A percentile compares a stretch with the other conserved stretches of the same genome.
Evolutionary conservation across 2,329 filamentous ascomycete genomes (phyloP).

Genomic region (Epichloe hybrida): DNA sequence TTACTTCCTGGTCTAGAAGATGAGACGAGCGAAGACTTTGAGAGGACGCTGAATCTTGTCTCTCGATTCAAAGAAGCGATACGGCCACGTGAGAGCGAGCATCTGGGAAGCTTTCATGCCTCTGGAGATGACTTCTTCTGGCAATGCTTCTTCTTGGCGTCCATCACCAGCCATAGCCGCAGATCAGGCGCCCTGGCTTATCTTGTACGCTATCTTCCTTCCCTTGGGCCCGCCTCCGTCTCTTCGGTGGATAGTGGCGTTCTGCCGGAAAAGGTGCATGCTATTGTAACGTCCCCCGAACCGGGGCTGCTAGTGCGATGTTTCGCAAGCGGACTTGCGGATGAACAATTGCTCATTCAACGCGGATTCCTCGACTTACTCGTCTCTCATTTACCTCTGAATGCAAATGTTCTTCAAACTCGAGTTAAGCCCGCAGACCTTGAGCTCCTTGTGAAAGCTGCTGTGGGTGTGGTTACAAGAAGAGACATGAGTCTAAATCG

Average conservation of each 20-base stretch:
- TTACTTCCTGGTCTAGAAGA: conserved; percentile 86
- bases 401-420: conserved; percentile 67
- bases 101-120: conserved; percentile 37
- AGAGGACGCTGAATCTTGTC: conserved; percentile 66
- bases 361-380: conserved; percentile 86
- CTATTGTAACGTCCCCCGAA: conserved; percentile 73
- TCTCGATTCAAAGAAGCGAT: conserved; percentile 63
- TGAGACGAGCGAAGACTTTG: conserved; percentile 94
- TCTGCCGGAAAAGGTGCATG: conserved; percentile 32
- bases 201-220: conserved; percentile 62
- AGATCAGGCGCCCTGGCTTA: conserved; percentile 82
- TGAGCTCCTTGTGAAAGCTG: conserved; percentile 67
- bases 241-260: conserved; percentile 6
- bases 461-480: conserved; percentile 73
- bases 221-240: conserved; percentile 12
- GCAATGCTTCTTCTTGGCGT: conserved; percentile 92
- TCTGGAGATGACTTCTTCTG: conserved; percentile 81
- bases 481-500: conserved; percentile 96
- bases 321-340: conserved; percentile 78
- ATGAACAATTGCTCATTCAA: conserved; percentile 84
- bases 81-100: conserved; percentile 37
- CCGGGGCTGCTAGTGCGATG: conserved; percentile 81
- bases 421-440: conserved; percentile 62
- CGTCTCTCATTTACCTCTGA: conserved; percentile 76
- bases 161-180: conserved; percentile 76